Evolutionary conservation across 768 basidiomycete species (phyloP).

Genomic region (Mycena alexandri): DNA sequence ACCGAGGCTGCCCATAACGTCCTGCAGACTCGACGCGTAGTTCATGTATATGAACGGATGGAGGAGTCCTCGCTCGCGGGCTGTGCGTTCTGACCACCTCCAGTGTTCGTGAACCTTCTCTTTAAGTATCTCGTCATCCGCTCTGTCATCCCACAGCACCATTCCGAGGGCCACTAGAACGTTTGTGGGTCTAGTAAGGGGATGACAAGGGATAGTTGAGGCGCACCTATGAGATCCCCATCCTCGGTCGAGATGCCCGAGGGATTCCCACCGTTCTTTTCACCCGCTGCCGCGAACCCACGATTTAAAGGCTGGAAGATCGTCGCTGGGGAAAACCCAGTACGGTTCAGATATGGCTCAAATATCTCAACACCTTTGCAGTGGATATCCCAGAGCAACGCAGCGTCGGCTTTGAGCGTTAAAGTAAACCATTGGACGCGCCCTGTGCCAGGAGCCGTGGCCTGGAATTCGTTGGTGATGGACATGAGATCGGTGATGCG

Average conservation of each 20-base stretch:
- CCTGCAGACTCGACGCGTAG: constrained; percentile 28
- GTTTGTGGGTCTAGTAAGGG: background rate
- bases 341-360: constrained; percentile 29
- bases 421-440: constrained; percentile 35
- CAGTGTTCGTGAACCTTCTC: constrained; percentile 21
- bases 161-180: constrained; percentile 33
- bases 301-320: constrained; percentile 33
- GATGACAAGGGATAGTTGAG: background rate
- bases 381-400: constrained; percentile 34
- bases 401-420: constrained; percentile 34
- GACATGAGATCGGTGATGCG: constrained; percentile 32
- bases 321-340: constrained; percentile 28
- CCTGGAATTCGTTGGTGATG: constrained; percentile 35
- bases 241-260: constrained; percentile 32
- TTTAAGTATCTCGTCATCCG: constrained; percentile 35
- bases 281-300: constrained; percentile 20
- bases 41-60: constrained; percentile 37
- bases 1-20: constrained; percentile 30
- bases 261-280: constrained; percentile 35
- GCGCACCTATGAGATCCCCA: constrained; percentile 34
- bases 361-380: constrained; percentile 34
- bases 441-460: constrained; percentile 30
- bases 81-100: constrained; percentile 29
- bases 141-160: constrained; percentile 32
- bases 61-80: constrained; percentile 29